Evolutionary conservation across 2,329 filamentous ascomycete genomes (phyloP).

Genomic region (Corniculantispora saksenae): DNA sequence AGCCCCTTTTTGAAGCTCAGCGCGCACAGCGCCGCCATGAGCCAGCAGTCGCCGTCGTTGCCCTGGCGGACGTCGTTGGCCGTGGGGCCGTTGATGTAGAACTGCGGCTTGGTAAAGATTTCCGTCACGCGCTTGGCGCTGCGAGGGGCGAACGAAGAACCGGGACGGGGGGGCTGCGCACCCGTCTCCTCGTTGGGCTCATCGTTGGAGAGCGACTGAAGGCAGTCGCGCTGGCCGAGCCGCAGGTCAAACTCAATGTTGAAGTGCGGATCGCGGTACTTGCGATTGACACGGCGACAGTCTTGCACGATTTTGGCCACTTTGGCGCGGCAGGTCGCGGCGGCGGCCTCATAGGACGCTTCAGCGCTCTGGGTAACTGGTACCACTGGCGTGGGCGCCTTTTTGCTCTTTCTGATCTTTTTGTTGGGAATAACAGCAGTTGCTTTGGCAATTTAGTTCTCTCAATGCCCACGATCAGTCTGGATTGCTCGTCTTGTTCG

Average conservation of each 20-base stretch:
- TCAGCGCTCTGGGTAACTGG: slow-evolving; percentile 38
- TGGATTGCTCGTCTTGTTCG: not conserved
- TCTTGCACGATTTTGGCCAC: slow-evolving; percentile 62
- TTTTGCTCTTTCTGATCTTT: slow-evolving; percentile 23
- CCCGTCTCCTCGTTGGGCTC: slow-evolving; percentile 18
- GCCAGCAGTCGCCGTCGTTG: slow-evolving; percentile 80
- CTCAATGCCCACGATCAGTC: not conserved
- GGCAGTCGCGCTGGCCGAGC: slow-evolving; percentile 51
- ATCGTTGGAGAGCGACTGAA: slow-evolving; percentile 45
- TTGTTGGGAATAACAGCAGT: not conserved
- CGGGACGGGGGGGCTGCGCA: slow-evolving; percentile 22
- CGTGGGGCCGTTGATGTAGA: slow-evolving; percentile 75
- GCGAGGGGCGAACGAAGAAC: slow-evolving; percentile 41
- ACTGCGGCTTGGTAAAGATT: slow-evolving; percentile 74
- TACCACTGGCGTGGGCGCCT: slow-evolving; percentile 53
- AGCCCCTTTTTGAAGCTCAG: slow-evolving; percentile 71
- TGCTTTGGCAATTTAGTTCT: not conserved
- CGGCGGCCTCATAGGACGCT: slow-evolving; percentile 73
- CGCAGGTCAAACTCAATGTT: slow-evolving; percentile 79
- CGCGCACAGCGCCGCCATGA: slow-evolving; percentile 77
- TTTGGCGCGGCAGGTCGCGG: slow-evolving; percentile 65
- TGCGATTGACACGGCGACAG: slow-evolving; percentile 77
- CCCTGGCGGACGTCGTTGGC: slow-evolving; percentile 80
- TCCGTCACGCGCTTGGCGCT: slow-evolving; percentile 71
- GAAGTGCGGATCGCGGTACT: slow-evolving; percentile 85